These are phyloP conservation scores for Chaetomiaceae sp. DNA, from an alignment of 2,329 filamentous ascomycete genomes.

Conservation along the genomic window DNA sequence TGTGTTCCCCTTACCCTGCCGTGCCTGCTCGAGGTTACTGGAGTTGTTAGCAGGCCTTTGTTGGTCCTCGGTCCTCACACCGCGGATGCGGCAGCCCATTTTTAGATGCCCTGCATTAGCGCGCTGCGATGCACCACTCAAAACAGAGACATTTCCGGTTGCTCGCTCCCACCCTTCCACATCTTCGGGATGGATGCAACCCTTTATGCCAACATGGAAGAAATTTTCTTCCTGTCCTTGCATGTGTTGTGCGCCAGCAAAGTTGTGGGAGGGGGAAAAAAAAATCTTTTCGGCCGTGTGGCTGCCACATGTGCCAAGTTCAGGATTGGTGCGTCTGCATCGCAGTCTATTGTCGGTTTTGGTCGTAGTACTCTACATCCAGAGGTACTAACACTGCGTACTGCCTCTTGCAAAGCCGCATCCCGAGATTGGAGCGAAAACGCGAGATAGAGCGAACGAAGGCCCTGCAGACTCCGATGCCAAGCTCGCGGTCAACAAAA, in stretches of 20 bases:
- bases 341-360: background rate
- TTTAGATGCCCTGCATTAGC: constrained; percentile 14
- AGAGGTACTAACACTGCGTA: too few relatives aligned
- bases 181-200: constrained; percentile 1
- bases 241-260: background rate
- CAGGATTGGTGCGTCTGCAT: background rate
- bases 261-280: background rate
- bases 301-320: background rate
- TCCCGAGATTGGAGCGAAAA: constrained; percentile 8
- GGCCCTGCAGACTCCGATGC: background rate
- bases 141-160: background rate
- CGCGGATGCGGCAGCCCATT: too few relatives aligned
- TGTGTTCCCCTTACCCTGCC: background rate
- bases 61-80: too few relatives aligned
- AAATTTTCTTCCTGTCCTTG: background rate
- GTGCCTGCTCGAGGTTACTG: too few relatives aligned
- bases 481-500: background rate
- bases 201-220: constrained; percentile 3
- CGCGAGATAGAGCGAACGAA: background rate
- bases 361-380: background rate
- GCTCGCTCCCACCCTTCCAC: background rate
- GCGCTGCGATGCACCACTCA: constrained; percentile 2
- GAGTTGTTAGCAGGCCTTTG: too few relatives aligned
- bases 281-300: background rate
- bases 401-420: too few relatives aligned